Evolutionary conservation across 208 protist species (phyloP), one percentile per base, ranked within the genome.

Genomic region (Leishmania braziliensis): DNA sequence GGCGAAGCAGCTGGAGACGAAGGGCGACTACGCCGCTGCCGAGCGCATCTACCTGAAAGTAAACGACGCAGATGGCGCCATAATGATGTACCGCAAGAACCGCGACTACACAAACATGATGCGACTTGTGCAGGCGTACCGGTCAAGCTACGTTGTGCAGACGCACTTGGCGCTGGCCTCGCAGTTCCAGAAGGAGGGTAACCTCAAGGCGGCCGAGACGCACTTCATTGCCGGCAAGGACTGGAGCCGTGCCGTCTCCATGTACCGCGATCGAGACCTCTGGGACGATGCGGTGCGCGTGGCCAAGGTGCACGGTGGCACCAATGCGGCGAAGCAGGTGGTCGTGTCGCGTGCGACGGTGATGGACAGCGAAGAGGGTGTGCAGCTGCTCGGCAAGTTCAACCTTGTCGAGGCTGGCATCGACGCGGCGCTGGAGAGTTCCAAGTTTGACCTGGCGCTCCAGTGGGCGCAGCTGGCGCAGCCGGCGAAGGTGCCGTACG

Each of bases 281-380:
- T 99, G 98, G 98, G 98, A 99, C 66, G 99, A 99, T 79, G 99
- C 99, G 6, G 98, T 99, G 86, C 95, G 98, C 75, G 97, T 99
- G 12, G 98, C 99, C 20, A 99, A 99, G 89, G 87, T 93, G 75
- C 93, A 99, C 86, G 98, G 98, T 74, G 98, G 98, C 51, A 90
- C 90, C 29, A 98, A 95, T 83, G 95, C 96, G 6, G 91, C 96
- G 20, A 98, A 97, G 89, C 97, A 99, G 82, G 97, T 99, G 5
- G 97, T 98, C 20, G 92, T 98, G 63, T 96, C 96, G 33, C 97
- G 96, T 83, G 98, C 97, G 43, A 92, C 97, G 81, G 93, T 93
- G 78, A 89, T 98, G 62, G 98, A 98, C 60, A 97, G 93, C 39
- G 98, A 99, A 77, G 95, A 98, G 65, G 98, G 98, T 71, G 91